Conservation (phyloP, 2,329 filamentous ascomycete genomes). For the Colletotrichum sp. region DNA sequence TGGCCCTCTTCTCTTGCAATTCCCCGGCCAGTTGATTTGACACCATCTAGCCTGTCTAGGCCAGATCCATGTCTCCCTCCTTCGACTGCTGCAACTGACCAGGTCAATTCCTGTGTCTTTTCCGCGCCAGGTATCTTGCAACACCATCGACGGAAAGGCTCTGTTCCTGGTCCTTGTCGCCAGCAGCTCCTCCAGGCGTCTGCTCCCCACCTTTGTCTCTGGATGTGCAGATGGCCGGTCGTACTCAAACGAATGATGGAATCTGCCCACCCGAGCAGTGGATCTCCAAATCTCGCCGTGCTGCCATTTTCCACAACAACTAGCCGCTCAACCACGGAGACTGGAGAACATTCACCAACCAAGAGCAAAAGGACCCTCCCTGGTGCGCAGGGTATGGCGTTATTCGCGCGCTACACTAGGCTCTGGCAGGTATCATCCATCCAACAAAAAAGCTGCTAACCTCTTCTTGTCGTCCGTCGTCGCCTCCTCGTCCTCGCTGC, state of each 20-base stretch:
- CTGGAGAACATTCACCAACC: constrained; percentile 17
- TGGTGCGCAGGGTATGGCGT: constrained; percentile 19
- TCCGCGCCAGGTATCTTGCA: not conserved
- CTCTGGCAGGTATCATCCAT: constrained; percentile 1
- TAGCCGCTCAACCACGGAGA: constrained; percentile 20
- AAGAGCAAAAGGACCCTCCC: constrained; percentile 18
- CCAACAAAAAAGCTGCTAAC: constrained; percentile 3
- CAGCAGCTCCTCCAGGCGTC: constrained; percentile 13
- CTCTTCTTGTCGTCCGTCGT: constrained; percentile 5
- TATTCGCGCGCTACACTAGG: constrained; percentile 23
- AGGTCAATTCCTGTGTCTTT: not conserved
- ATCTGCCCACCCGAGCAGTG: constrained; percentile 19
- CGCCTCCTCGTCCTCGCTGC: constrained; percentile 1
- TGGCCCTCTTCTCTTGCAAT: not conserved
- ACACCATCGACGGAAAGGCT: constrained; percentile 2
- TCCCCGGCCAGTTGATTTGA: not conserved
- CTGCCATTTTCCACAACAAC: constrained; percentile 21
- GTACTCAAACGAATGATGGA: constrained; percentile 22
- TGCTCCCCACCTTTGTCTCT: constrained; percentile 18
- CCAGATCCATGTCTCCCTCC: not conserved
- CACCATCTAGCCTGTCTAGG: not conserved
- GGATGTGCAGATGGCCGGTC: constrained; percentile 17
- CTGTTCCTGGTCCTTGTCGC: constrained; percentile 18
- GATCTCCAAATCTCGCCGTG: constrained; percentile 21
- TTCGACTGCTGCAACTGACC: constrained; percentile 1